Evolutionary conservation across 1,284 basidiomycete species (phyloP), one percentile per base, ranked within the genome.

Genomic region (Phlebopus sp.): DNA sequence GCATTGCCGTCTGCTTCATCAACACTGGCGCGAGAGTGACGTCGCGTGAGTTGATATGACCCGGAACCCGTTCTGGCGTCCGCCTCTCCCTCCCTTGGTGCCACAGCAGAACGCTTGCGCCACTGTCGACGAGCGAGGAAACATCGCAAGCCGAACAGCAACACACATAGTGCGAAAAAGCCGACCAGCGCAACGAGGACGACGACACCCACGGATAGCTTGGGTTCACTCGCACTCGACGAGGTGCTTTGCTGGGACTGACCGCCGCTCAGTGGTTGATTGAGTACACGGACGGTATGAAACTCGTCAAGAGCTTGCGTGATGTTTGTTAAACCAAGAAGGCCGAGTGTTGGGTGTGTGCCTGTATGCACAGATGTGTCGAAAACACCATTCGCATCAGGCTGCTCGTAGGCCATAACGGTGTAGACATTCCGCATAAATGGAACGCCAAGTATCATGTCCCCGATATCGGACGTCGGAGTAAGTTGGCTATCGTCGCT

Each of bases 401-500:
- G 81, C 0, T 59, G 51, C 42, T 77, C 71, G 60, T 82, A 86
- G 0, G 81, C 81, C 75, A 88, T 76, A 52, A 88, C 85, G 17
- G 78, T 81, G 61, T 89, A 90, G 4, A 79, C 75, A 57, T 81
- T 88, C 9, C 86, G 76, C 56, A 90, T 69, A 61, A 89, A 90
- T 0, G 86, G 82, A 0, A 87, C 82, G 23, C 86, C 87, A 37
- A 88, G 78, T 46, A 86, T 73, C 67, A 88, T 79, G 60, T 88
- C 85, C 0, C 76, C 77, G 23, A 78, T 66, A 10, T 51, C 56
- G 2, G 70, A 59, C 6, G 54, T 52, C 7, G 59, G 55, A 2
- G 62, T 57, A 37, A 84, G 72, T 7, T 62, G 53, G 5, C 58
- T 54, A 38, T 77, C 72, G 17, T 69, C 74, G 15, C 78, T 64